Base-by-base conservation (phyloP, 208 protist genomes). In the Wallacemonas sp. region DNA sequence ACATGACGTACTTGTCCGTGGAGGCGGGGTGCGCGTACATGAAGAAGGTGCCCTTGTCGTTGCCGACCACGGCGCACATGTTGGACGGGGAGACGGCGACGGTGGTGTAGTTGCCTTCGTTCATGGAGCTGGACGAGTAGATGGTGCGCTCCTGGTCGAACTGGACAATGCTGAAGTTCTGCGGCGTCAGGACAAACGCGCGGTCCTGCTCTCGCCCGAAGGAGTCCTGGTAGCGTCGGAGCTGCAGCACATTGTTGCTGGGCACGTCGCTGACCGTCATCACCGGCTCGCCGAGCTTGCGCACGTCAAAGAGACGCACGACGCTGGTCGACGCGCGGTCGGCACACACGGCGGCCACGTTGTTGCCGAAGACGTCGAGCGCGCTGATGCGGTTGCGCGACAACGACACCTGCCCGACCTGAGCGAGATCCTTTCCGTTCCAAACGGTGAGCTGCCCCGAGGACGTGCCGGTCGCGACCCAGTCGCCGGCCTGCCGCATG, bases 1-100 rank as follows among this genome's bases (percentile, higher is more conserved):
- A 91, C 84, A 94, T 96, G 50, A 92, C 70, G 61, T 86, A 94
- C 61, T 90, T 79, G 44, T 87, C 77, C 18, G 78, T 72, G 29
- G 74, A 88, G 59, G 83, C 77, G 1, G 87, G 86, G 66, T 93
- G 79, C n/a, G 83, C 82, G 57, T 89, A 75, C 14, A 88, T 81
- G 52, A 87, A 79, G 67, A 94, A 92, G 42, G 81, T 76, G 22
- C 87, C 86, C 75, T 93, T 94, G 76, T 96, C 86, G 72, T 85
- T 96, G 28, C 91, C 91, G 36, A 96, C 84, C 38, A 84, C 91
- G 18, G 88, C 86, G 65, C 91, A 93, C 80, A 87, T 91, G 57
- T 57, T 75, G 33, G 79, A 88, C 36, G 83, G 88, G 10, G 87
- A 93, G 36, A 96, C 81, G 25, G 86, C 73, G 41, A 91, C 79